Percentiles rank a stretch among this genome's conserved stretches.
Conservation (phyloP, 371 early-diverging fungal genomes). For the Umbelopsis sp. region DNA sequence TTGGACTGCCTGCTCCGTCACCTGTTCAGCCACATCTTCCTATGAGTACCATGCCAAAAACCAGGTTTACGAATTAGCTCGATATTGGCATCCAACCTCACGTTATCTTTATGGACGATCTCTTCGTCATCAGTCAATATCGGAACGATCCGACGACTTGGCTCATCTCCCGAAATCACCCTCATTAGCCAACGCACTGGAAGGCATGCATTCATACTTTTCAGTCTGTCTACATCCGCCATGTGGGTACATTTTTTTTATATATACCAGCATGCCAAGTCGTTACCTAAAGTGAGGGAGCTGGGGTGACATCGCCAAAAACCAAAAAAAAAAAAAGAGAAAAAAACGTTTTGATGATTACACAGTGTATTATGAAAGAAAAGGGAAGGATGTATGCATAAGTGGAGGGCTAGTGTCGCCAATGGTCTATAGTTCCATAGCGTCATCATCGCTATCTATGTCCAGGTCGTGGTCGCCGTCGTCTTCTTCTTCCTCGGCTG, state of each 20-base stretch:
- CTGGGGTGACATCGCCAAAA: too few relatives aligned
- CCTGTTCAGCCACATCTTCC: too few relatives aligned
- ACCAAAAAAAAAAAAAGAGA: too few relatives aligned
- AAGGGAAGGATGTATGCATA: not conserved
- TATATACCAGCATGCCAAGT: not conserved
- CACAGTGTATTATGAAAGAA: constrained; percentile 7
- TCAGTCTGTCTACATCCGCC: not conserved
- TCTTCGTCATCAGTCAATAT: too few relatives aligned
- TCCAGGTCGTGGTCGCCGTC: constrained; percentile 39
- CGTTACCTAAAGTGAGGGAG: too few relatives aligned
- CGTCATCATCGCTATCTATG: constrained; percentile 44
- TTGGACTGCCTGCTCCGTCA: not conserved
- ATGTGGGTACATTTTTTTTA: constrained; percentile 15
- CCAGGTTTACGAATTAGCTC: too few relatives aligned
- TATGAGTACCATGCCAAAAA: too few relatives aligned
- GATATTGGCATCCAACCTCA: too few relatives aligned
- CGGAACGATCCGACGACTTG: too few relatives aligned
- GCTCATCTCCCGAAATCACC: too few relatives aligned
- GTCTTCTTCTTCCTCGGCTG: constrained; percentile 38
- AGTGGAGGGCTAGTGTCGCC: not conserved
- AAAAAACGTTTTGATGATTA: not conserved
- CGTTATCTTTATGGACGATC: too few relatives aligned
- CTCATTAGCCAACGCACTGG: not conserved
- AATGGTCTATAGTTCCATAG: constrained; percentile 45
- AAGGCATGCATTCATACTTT: not conserved